Evolutionary conservation across 768 basidiomycete genomes (phyloP).

Genomic region (Auricularia sp.): DNA sequence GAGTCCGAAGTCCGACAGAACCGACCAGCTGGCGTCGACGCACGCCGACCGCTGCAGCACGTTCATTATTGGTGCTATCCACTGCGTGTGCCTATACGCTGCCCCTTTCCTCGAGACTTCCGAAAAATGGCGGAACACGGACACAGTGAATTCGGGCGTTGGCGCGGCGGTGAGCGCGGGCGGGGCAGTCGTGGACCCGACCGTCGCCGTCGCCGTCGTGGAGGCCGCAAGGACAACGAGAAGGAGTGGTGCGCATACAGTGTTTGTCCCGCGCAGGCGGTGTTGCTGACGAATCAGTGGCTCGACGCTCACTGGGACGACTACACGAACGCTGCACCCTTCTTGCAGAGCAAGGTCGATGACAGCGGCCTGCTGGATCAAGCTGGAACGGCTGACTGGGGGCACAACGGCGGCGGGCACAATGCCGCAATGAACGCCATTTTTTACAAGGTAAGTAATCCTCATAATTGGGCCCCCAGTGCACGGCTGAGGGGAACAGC

Average conservation of each 20-base stretch:
- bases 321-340: constrained; percentile 41
- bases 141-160: constrained; percentile 85
- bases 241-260: constrained; percentile 79
- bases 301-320: constrained; percentile 41
- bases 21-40: too few species aligned
- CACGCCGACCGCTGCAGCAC: too few species aligned
- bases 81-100: too few species aligned
- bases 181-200: constrained; percentile 43
- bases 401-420: constrained; percentile 42
- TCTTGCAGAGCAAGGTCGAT: constrained; percentile 38
- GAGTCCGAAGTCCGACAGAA: too few species aligned
- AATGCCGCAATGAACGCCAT: constrained; percentile 49
- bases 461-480: too few species aligned
- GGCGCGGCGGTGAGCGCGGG: constrained; percentile 40
- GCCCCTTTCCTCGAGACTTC: background rate
- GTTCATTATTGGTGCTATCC: too few species aligned
- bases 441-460: constrained; percentile 25
- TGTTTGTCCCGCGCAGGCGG: background rate
- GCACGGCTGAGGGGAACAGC: background rate
- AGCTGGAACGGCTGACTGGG: constrained; percentile 50
- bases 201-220: constrained; percentile 78
- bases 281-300: constrained; percentile 21
- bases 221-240: constrained; percentile 98
- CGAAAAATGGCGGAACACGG: constrained; percentile 79
- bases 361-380: constrained; percentile 41